phyloP scores from a whole-genome alignment of 139 green algal species.

The Micromonas pusilla region DNA sequence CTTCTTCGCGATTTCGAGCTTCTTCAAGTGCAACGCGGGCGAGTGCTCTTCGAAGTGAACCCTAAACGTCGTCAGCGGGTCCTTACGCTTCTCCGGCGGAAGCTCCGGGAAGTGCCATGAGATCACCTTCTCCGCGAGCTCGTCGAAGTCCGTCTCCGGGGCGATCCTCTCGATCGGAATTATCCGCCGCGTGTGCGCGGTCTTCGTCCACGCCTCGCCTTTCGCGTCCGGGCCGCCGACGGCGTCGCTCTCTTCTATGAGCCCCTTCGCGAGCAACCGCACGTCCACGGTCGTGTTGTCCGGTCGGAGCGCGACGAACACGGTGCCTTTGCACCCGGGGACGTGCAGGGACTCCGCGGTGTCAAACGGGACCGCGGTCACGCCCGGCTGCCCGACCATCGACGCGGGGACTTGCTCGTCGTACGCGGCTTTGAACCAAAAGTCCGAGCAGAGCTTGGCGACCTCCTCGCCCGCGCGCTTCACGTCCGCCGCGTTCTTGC shows the following conservation, averaged over 20 bases:
- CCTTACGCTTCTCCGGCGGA: not conserved
- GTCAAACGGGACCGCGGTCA: not conserved
- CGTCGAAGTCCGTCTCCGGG: not conserved
- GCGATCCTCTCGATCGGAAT: slow-evolving; percentile 3
- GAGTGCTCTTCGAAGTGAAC: slow-evolving; percentile 15
- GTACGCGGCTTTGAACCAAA: slow-evolving; percentile 4
- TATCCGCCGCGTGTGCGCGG: not conserved
- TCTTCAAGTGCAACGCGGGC: not conserved
- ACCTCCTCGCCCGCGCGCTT: not conserved
- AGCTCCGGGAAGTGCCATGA: not conserved
- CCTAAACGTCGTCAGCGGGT: not conserved
- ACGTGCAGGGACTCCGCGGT: not conserved
- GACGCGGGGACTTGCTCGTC: not conserved
- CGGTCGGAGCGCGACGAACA: slow-evolving; percentile 11
- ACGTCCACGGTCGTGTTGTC: slow-evolving; percentile 3
- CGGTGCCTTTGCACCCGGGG: not conserved
- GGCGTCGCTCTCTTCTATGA: not conserved
- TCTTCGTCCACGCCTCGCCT: slow-evolving; percentile 11
- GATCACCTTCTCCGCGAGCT: not conserved
- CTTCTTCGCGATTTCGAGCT: not conserved
- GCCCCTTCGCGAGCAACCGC: not conserved
- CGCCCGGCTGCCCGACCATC: not conserved
- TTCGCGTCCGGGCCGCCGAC: too few species aligned
- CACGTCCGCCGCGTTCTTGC: not conserved
- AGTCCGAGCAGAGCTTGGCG: not conserved